Evolutionary conservation across 1,284 basidiomycete species (phyloP).

Genomic region (Athelia psychrophila): DNA sequence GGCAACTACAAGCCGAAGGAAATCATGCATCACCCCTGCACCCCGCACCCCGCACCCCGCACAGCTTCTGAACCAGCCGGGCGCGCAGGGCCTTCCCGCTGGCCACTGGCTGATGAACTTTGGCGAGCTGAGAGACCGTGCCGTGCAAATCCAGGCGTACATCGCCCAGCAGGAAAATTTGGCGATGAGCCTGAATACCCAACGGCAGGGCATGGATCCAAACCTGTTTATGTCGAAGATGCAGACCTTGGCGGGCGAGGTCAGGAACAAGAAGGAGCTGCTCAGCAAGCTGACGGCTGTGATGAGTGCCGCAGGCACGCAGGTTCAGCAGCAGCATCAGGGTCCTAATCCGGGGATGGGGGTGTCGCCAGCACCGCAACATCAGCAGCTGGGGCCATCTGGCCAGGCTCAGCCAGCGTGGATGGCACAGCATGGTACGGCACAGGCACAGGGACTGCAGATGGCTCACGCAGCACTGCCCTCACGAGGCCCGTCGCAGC

Average conservation of each 20-base stretch:
- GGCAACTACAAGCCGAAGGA: slow-evolving; percentile 38
- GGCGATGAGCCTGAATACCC: slow-evolving; percentile 18
- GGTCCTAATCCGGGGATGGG: slow-evolving; percentile 16
- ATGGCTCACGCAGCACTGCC: neutral
- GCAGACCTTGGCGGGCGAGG: slow-evolving; percentile 24
- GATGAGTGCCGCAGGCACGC: slow-evolving; percentile 14
- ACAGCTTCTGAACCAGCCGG: slow-evolving; percentile 11
- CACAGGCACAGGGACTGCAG: slow-evolving; percentile 3
- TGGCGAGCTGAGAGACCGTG: slow-evolving; percentile 19
- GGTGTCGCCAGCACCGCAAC: slow-evolving; percentile 9
- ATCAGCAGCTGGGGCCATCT: slow-evolving; percentile 10
- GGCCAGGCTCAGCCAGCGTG: slow-evolving; percentile 19
- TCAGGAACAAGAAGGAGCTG: slow-evolving; percentile 32
- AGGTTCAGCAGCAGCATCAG: neutral
- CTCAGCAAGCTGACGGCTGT: slow-evolving; percentile 27
- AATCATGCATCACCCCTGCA: slow-evolving; percentile 48
- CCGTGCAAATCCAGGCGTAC: slow-evolving; percentile 14
- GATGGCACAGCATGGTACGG: slow-evolving; percentile 4
- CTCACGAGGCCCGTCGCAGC: neutral
- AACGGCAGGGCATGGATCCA: slow-evolving; percentile 25
- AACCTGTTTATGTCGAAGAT: slow-evolving; percentile 26
- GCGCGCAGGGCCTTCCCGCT: neutral
- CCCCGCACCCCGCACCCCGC: slow-evolving; percentile 22
- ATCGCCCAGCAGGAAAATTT: slow-evolving; percentile 15
- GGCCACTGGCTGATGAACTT: slow-evolving; percentile 8